Conservation (phyloP, 768 basidiomycete species). For the Podaxis sp. region DNA sequence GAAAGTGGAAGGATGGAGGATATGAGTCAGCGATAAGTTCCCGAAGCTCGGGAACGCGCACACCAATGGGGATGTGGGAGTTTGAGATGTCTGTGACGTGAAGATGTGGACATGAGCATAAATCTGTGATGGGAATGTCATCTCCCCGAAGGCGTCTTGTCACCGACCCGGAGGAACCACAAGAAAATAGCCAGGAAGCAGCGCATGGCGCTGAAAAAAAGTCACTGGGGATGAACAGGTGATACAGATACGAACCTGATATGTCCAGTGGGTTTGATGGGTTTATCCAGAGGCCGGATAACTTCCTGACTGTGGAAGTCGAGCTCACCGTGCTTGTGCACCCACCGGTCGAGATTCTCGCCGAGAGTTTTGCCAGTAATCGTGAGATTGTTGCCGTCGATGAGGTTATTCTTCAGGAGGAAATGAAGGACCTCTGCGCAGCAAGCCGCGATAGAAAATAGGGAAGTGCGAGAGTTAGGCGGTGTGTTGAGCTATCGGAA, state of each 20-base stretch:
- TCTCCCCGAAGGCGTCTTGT: background rate
- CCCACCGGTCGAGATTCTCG: slow-evolving; percentile 92
- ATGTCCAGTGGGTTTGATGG: slow-evolving; percentile 89
- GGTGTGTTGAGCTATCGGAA: background rate
- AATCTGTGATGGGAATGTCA: background rate
- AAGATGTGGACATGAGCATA: background rate
- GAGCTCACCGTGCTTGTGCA: slow-evolving; percentile 74
- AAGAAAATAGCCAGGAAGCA: background rate
- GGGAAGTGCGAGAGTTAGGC: background rate
- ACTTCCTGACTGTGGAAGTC: slow-evolving; percentile 72
- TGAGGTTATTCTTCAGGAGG: slow-evolving; percentile 81
- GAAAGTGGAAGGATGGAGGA: background rate
- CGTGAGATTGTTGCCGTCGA: slow-evolving; percentile 89
- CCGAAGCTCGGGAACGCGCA: background rate
- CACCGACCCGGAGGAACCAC: background rate
- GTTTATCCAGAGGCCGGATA: slow-evolving; percentile 81
- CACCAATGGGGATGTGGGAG: background rate
- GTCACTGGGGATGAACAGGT: background rate
- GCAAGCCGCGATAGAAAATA: background rate
- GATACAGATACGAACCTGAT: slow-evolving; percentile 58
- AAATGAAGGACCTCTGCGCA: slow-evolving; percentile 76
- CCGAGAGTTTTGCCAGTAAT: slow-evolving; percentile 88
- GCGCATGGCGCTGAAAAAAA: slow-evolving; percentile 5
- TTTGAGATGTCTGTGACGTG: slow-evolving; percentile 4
- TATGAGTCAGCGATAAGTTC: background rate